These are phyloP conservation scores for Linnemannia elongata DNA, from an alignment of 192 early-diverging fungal genomes.

Conservation along the genomic window DNA sequence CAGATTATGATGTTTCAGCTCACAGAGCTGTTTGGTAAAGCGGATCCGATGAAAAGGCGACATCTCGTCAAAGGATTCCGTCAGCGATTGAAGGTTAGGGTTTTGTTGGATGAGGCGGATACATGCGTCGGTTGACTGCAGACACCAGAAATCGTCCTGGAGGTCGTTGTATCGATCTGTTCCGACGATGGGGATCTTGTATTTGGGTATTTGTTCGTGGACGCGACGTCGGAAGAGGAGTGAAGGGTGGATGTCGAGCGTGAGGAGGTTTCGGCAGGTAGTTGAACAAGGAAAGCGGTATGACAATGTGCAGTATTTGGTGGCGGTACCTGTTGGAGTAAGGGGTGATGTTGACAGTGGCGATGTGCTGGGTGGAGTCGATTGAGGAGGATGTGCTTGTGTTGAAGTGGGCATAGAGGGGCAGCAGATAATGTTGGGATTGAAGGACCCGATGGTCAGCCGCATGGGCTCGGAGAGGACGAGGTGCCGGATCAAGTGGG, in stretches of 20 bases:
- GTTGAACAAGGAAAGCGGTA: neutral
- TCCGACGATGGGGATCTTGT: slow-evolving; percentile 4
- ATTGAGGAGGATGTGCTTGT: neutral
- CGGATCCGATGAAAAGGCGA: slow-evolving; percentile 35
- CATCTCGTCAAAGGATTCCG: slow-evolving; percentile 40
- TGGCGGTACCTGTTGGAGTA: neutral
- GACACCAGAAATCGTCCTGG: slow-evolving; percentile 44
- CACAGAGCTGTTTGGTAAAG: slow-evolving; percentile 30
- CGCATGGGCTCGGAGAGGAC: slow-evolving; percentile 37
- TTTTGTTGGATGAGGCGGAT: slow-evolving; percentile 33
- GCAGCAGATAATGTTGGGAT: neutral
- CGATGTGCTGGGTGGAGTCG: neutral
- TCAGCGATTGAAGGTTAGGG: slow-evolving; percentile 19
- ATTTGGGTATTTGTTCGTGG: slow-evolving; percentile 25
- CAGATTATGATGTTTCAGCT: neutral
- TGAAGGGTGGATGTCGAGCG: slow-evolving; percentile 43
- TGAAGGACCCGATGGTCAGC: slow-evolving; percentile 4
- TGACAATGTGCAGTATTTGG: neutral
- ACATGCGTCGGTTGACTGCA: slow-evolving; percentile 36
- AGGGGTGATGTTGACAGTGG: neutral
- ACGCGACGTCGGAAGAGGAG: slow-evolving; percentile 26
- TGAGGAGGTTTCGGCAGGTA: slow-evolving; percentile 18
- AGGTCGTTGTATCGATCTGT: slow-evolving; percentile 27
- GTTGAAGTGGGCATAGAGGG: neutral
- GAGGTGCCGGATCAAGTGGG: slow-evolving; percentile 28